A percentile compares a stretch with the other conserved stretches of the same genome.
Evolutionary conservation across 2,329 filamentous ascomycete genomes (phyloP).

Genomic region (Colletotrichum incanum): DNA sequence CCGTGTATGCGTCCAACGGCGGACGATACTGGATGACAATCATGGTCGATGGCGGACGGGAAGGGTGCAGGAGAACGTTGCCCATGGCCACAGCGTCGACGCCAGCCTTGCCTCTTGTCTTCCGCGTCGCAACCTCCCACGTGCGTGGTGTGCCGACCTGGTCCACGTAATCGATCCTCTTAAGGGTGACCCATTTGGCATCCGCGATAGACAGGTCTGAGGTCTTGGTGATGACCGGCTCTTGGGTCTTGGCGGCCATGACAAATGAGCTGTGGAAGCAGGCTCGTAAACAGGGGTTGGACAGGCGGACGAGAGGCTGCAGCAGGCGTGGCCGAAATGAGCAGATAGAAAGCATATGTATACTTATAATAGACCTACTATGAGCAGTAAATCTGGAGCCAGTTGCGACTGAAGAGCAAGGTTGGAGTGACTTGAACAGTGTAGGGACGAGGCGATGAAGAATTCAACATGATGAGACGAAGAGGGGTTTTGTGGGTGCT

Average conservation of each 20-base stretch:
- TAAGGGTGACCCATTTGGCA: conserved; percentile 71
- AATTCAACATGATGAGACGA: background rate
- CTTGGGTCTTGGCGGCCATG: conserved; percentile 59
- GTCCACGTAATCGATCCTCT: conserved; percentile 72
- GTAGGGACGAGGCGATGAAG: background rate
- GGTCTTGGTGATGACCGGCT: conserved; percentile 62
- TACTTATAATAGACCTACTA: background rate
- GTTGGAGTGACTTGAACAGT: background rate
- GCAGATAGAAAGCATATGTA: background rate
- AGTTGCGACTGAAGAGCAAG: background rate
- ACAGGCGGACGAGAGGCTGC: background rate
- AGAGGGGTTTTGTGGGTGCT: background rate
- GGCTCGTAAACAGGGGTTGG: background rate
- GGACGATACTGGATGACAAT: conserved; percentile 69
- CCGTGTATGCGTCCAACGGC: conserved; percentile 65
- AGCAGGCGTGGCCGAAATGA: background rate
- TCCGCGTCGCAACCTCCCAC: conserved; percentile 74
- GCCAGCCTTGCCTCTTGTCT: conserved; percentile 67
- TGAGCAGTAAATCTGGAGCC: background rate
- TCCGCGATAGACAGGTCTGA: conserved; percentile 65
- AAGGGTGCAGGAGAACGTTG: conserved; percentile 68
- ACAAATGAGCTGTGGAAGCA: conserved; percentile 42
- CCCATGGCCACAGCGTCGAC: conserved; percentile 76
- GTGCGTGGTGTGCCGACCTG: conserved; percentile 67
- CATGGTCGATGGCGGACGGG: conserved; percentile 61